These are phyloP conservation scores for Monosporozyma solicola DNA, from an alignment of 805 yeast species.

Conservation along the genomic window DNA sequence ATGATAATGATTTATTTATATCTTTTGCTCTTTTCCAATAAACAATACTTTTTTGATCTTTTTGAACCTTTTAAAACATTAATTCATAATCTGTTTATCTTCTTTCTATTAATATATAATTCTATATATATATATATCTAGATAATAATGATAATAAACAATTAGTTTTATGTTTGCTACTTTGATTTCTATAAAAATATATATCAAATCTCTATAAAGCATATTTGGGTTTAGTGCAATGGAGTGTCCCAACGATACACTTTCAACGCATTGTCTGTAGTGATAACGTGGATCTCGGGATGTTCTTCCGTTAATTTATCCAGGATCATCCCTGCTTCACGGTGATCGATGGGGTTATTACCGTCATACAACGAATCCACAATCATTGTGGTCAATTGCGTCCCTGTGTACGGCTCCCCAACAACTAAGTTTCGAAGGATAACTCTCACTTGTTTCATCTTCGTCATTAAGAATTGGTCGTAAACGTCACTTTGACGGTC, in stretches of 20 bases:
- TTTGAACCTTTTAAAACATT: neutral
- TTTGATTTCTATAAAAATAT: neutral
- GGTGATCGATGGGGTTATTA: conserved; percentile 26
- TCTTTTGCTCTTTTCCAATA: neutral
- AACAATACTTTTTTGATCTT: neutral
- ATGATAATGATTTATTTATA: neutral
- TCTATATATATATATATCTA: too few relatives aligned
- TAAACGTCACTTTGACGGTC: conserved; percentile 22
- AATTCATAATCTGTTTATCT: too few relatives aligned
- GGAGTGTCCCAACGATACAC: conserved; percentile 23
- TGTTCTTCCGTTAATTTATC: conserved; percentile 14
- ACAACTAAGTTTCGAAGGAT: conserved; percentile 18
- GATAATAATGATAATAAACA: too few relatives aligned
- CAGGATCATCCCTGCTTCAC: conserved; percentile 22
- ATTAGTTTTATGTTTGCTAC: too few relatives aligned
- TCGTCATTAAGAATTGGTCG: conserved; percentile 21
- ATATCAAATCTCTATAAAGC: neutral
- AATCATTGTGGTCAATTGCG: conserved; percentile 19
- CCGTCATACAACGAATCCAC: conserved; percentile 27
- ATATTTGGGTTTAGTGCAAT: neutral
- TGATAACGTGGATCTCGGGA: conserved; percentile 11
- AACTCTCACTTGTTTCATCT: conserved; percentile 24
- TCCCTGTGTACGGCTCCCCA: conserved; percentile 23
- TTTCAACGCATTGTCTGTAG: conserved; percentile 21
- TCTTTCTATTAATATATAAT: too few relatives aligned